Base-by-base conservation (phyloP, 495 filamentous ascomycete species). In the Lichina pygmaea region DNA sequence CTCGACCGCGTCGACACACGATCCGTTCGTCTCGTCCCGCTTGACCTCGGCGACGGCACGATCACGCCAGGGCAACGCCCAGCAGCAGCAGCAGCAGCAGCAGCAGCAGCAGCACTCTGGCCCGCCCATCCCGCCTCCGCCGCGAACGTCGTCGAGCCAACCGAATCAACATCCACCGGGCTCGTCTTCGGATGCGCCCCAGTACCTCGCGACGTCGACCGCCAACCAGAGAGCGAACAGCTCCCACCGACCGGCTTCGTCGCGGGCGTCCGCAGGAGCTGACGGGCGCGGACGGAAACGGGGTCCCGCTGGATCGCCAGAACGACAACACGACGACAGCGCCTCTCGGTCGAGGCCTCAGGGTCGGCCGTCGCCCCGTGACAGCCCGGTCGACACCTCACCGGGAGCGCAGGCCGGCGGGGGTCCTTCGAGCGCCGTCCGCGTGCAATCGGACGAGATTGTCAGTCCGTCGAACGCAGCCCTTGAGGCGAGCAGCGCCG, bases 401-500 rank as follows among this genome's bases (percentile, higher is more conserved):
- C 65, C 60, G 46, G 64, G 60, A 7, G n/a, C 46, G 13, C 9
- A 39, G 17, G 42, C 46, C 4, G n/a, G 30, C 32, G 32, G 45
- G 16, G 40, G 41, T 30, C 46, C 37, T 16, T 45, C 46, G 50
- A 51, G 38, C 43, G 54, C 32, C 53, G 53, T 46, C 52, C 24
- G 24, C 24, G 4, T 24, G 24, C 24, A 24, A 54, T 16, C 52
- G 52, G 15, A 49, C 48, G 30, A 42, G 46, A 48, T 9, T 54
- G 46, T 15, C 41, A 34, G 37, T 48, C 53, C 1, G 50, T 24
- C 24, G 24, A 24, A 24, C 24, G 24, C 24, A 52, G 7, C 45
- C 51, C 10, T 47, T 40, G 9, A 48, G 72, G 46, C 73, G 79
- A 54, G 66, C 73, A 33, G 75, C 70, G 57, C 71, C 77, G 36